phyloP scores from a whole-genome alignment of 306 rosid genomes.

The Lupinus albus region DNA sequence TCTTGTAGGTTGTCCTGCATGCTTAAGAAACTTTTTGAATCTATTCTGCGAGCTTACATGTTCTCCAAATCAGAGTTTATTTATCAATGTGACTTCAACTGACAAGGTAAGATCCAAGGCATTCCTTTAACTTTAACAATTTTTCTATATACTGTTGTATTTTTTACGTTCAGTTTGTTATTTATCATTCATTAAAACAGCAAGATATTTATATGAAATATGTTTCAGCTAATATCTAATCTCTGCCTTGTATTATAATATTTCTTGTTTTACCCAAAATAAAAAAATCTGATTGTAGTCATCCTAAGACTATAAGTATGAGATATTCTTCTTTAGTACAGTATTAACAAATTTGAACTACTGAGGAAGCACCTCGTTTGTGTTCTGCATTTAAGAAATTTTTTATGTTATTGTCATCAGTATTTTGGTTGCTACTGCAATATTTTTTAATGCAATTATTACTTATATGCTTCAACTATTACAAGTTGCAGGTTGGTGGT shows the following conservation, averaged over 20 bases:
- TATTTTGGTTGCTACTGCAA: slow-evolving; percentile 13
- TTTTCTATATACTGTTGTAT: slow-evolving; percentile 14
- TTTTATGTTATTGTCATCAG: too few species aligned
- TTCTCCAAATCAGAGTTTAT: slow-evolving; percentile 94
- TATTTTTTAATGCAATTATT: slow-evolving; percentile 27
- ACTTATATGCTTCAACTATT: slow-evolving; percentile 38
- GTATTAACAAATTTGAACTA: slow-evolving; percentile 14
- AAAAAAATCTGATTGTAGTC: neutral
- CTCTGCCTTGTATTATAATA: neutral
- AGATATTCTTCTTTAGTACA: slow-evolving; percentile 29
- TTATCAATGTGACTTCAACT: slow-evolving; percentile 86
- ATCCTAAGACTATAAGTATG: neutral
- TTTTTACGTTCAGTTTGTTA: slow-evolving; percentile 12
- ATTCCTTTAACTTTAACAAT: slow-evolving; percentile 25
- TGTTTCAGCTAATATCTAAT: neutral
- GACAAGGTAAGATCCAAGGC: slow-evolving; percentile 57
- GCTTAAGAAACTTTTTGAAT: slow-evolving; percentile 95
- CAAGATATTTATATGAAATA: slow-evolving; percentile 32
- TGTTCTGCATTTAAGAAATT: too few species aligned
- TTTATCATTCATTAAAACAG: slow-evolving; percentile 27
- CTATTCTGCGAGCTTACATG: slow-evolving; percentile 97
- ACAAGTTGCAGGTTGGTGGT: slow-evolving; percentile 65
- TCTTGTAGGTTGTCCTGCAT: slow-evolving; percentile 98
- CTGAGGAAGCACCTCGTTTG: slow-evolving; percentile 7
- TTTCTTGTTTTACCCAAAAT: slow-evolving; percentile 22